Conservation (phyloP, 495 filamentous ascomycete species). For the Aspergillus cavernicola region DNA sequence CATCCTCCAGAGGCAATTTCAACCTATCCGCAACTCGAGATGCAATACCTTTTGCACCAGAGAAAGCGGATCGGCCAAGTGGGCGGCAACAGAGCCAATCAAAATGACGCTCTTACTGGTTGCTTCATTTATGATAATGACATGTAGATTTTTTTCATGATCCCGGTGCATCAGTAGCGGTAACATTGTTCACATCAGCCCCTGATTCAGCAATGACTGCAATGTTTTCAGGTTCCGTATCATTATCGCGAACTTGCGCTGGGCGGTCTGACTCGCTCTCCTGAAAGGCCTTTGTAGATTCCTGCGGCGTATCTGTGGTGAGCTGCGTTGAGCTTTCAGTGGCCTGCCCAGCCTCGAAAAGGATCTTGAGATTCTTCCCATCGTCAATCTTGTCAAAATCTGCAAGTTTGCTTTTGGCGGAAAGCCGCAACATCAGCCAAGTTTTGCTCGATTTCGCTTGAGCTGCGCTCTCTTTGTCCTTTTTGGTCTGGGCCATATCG, state of each 20-base stretch:
- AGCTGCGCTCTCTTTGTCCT: conserved; percentile 61
- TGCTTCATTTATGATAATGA: neutral
- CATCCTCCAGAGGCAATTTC: neutral
- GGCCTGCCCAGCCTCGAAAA: conserved; percentile 44
- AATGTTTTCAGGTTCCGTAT: conserved; percentile 17
- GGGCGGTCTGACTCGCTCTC: conserved; percentile 12
- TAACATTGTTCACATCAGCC: conserved; percentile 15
- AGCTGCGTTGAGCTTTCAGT: conserved; percentile 27
- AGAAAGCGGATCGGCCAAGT: neutral
- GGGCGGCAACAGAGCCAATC: conserved; percentile 6
- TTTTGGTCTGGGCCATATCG: conserved; percentile 68
- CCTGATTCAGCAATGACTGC: conserved; percentile 13
- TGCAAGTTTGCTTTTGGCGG: conserved; percentile 64
- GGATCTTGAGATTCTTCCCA: conserved; percentile 58
- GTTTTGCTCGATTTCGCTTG: conserved; percentile 77
- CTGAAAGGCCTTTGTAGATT: conserved; percentile 17
- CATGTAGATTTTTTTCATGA: conserved; percentile 16
- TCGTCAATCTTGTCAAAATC: conserved; percentile 84
- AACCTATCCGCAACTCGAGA: neutral
- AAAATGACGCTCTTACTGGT: neutral
- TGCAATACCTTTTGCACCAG: neutral
- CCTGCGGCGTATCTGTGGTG: conserved; percentile 28
- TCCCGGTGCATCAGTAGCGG: conserved; percentile 7
- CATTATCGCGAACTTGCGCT: conserved; percentile 14
- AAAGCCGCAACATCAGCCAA: conserved; percentile 82